Evolutionary conservation across 164 flowering plant species (phyloP), one percentile per base, ranked within the genome.

Genomic region (Umbilicus rupestris): DNA sequence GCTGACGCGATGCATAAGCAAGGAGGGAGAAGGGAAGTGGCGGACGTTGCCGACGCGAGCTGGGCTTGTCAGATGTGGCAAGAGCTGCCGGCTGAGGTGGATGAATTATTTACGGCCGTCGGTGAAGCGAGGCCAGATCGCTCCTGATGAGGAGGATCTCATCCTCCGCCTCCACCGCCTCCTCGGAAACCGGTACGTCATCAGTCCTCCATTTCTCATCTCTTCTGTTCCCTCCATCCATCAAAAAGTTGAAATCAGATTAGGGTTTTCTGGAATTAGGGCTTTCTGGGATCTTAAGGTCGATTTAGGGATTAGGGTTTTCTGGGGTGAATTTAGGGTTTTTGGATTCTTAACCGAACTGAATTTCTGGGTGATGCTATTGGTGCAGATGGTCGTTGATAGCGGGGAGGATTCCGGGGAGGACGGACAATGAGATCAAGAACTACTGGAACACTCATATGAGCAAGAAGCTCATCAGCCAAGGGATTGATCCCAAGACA

Each of bases 11-110:
- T 80, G 74, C 72, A 70, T 82, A 41, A 73, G 37, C 49, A 74
- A 45, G 30, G 80, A 80, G 67, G 85, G 85, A 0, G 81, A 76
- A 55, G 85, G 85, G 8, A 47, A 74, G 75, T 82, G 85, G 85
- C 66, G 83, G 42, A 80, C 82, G 2, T 59, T 82, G 9, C 85
- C 85, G 0, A 75, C 71, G 47, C 71, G 72, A 9, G 85, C 83
- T 0, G 83, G 85, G 19, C 68, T 82, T 39, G 72, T 64, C 41
- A 70, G 85, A 2, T 82, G 85, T 63, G 85, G 85, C 20, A 82
- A 82, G 77, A 82, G 85, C 73, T 82, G 85, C 62, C 78, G 85
- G 26, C 83, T 82, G 68, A 67, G 85, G 58, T 82, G 83, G 85
- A 77, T 80, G 82, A 82, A 80, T 63, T 82, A 82, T 35, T 81